phyloP scores from a whole-genome alignment of 2,329 filamentous ascomycete genomes.

The Colletotrichum australisinense region DNA sequence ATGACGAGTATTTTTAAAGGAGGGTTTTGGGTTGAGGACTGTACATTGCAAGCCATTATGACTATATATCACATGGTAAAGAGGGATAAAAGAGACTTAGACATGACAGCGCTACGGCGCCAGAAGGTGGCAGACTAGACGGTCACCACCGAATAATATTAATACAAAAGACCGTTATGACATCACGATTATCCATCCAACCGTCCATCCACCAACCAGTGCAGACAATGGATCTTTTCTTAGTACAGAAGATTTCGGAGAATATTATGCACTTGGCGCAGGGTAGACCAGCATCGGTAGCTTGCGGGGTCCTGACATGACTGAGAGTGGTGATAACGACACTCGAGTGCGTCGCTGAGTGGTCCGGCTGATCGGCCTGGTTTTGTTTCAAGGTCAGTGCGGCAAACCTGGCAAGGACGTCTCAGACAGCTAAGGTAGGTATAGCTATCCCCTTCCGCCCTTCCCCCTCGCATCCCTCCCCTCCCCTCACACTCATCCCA shows the following conservation, averaged over 20 bases:
- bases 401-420: slow-evolving; percentile 13
- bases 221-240: neutral
- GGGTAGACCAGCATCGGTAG: neutral
- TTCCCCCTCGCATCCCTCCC: neutral
- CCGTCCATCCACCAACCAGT: neutral
- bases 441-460: neutral
- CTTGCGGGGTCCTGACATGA: neutral
- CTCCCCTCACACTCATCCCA: slow-evolving; percentile 8
- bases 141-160: slow-evolving; percentile 26
- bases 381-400: slow-evolving; percentile 33
- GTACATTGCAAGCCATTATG: slow-evolving; percentile 30
- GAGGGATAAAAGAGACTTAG: slow-evolving; percentile 17
- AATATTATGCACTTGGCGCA: neutral
- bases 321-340: slow-evolving; percentile 11
- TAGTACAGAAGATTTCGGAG: neutral
- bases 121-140: slow-evolving; percentile 6
- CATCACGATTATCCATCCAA: slow-evolving; percentile 4
- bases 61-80: slow-evolving; percentile 20
- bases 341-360: neutral
- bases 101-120: slow-evolving; percentile 30
- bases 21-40: slow-evolving; percentile 3
- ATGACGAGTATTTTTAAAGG: neutral
- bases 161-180: slow-evolving; percentile 34
- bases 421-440: slow-evolving; percentile 20
- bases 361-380: slow-evolving; percentile 16